These are phyloP conservation scores for Aspergillus unguis DNA, from an alignment of 2,329 filamentous ascomycete genomes.

Conservation along the genomic window DNA sequence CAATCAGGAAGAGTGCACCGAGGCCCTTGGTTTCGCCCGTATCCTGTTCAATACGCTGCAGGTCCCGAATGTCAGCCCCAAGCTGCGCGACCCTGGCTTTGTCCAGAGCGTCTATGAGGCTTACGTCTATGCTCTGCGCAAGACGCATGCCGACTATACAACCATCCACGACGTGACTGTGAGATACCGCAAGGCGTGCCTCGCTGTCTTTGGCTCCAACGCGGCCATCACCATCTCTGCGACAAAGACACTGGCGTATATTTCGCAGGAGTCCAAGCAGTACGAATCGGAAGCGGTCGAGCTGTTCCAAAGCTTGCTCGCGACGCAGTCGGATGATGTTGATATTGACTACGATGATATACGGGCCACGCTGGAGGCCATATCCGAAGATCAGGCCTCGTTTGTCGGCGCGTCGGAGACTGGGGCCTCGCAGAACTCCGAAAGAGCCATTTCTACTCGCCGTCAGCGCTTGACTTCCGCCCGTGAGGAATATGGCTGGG, in stretches of 20 bases:
- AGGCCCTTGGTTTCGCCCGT: slow-evolving; percentile 33
- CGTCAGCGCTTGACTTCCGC: slow-evolving; percentile 27
- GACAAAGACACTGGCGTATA: slow-evolving; percentile 34
- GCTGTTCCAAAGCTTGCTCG: slow-evolving; percentile 36
- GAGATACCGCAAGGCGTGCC: slow-evolving; percentile 35
- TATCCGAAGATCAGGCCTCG: slow-evolving; percentile 35
- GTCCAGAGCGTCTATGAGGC: slow-evolving; percentile 31
- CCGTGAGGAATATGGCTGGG: slow-evolving; percentile 35
- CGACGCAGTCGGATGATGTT: slow-evolving; percentile 25
- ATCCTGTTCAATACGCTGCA: slow-evolving; percentile 36
- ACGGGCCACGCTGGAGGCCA: slow-evolving; percentile 31
- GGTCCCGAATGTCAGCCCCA: slow-evolving; percentile 28
- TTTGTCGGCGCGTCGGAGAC: slow-evolving; percentile 15
- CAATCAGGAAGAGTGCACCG: slow-evolving; percentile 35
- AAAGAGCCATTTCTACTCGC: slow-evolving; percentile 28
- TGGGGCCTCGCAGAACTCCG: slow-evolving; percentile 25
- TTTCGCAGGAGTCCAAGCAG: slow-evolving; percentile 36
- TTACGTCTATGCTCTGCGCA: slow-evolving; percentile 35
- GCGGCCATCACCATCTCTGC: slow-evolving; percentile 37
- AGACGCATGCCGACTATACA: slow-evolving; percentile 27
- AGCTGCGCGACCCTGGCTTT: slow-evolving; percentile 34
- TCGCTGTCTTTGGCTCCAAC: slow-evolving; percentile 32
- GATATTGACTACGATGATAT: slow-evolving; percentile 34
- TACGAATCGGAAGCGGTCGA: slow-evolving; percentile 34
- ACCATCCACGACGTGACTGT: slow-evolving; percentile 34